Conservation (phyloP, 345 rosid genomes). For the Gossypium arboreum region DNA sequence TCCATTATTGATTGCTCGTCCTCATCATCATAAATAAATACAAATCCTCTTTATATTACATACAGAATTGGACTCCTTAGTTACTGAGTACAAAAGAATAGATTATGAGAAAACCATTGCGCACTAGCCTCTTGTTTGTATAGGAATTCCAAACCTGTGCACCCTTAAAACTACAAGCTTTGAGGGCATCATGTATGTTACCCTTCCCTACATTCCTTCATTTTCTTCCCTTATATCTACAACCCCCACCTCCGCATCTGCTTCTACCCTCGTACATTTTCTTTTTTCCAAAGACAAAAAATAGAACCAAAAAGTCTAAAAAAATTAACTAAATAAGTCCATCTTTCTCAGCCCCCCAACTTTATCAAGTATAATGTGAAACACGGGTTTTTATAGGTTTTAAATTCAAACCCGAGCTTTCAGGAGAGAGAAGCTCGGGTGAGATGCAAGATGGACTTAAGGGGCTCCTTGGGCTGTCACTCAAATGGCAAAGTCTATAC, state of each 20-base stretch:
- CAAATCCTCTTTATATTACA: not conserved
- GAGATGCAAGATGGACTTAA: constrained; percentile 86
- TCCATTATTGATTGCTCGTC: constrained; percentile 23
- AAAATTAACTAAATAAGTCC: not conserved
- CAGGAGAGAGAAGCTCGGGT: constrained; percentile 95
- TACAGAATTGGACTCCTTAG: not conserved
- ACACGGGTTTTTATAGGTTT: constrained; percentile 90
- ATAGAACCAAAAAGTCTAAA: not conserved
- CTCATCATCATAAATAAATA: constrained; percentile 23
- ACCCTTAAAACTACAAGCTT: no score
- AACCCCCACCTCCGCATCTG: constrained; percentile 9
- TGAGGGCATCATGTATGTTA: not conserved
- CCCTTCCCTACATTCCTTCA: constrained; percentile 3
- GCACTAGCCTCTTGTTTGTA: no score
- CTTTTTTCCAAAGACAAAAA: constrained; percentile 13
- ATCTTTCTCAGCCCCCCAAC: not conserved
- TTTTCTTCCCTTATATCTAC: constrained; percentile 31
- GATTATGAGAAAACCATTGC: not conserved
- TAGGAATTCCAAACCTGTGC: no score
- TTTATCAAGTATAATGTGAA: constrained; percentile 19
- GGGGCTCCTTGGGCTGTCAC: constrained; percentile 88
- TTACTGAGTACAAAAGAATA: not conserved
- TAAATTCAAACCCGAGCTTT: constrained; percentile 95
- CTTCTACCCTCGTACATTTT: constrained; percentile 16
- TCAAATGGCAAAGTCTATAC: constrained; percentile 56